A percentile compares a stretch with the other conserved stretches of the same genome.
Conservation (phyloP, 2,329 filamentous ascomycete genomes). For the Akanthomyces dipterigenus region DNA sequence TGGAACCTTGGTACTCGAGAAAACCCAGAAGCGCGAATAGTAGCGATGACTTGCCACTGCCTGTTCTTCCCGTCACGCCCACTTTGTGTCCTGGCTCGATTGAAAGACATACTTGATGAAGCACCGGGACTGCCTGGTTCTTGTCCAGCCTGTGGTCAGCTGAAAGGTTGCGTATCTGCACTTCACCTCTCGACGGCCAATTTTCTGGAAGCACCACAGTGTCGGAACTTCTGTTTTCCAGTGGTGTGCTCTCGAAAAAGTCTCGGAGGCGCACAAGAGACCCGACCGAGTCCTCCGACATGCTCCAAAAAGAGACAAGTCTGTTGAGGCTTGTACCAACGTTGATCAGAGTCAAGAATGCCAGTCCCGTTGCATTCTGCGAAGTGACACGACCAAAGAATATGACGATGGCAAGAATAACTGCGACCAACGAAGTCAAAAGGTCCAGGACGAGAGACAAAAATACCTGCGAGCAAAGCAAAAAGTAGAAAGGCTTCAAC, state of each 20-base stretch:
- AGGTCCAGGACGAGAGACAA: not conserved
- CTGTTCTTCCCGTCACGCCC: not conserved
- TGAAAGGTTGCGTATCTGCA: not conserved
- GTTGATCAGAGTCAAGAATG: not conserved
- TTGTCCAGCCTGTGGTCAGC: not conserved
- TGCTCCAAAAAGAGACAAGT: not conserved
- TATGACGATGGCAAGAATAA: not conserved
- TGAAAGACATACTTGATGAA: not conserved
- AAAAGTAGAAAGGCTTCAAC: not conserved
- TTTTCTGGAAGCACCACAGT: not conserved
- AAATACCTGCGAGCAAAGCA: not conserved
- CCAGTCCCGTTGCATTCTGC: not conserved
- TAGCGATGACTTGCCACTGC: slow-evolving; percentile 3
- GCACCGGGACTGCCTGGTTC: not conserved
- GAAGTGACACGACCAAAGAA: not conserved
- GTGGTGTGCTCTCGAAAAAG: not conserved
- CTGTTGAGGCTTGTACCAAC: not conserved
- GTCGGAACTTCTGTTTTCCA: not conserved
- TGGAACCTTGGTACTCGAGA: not conserved
- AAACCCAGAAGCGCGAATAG: not conserved
- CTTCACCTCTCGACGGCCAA: not conserved
- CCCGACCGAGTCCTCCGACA: not conserved
- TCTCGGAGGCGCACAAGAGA: not conserved
- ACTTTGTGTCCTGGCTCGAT: not conserved
- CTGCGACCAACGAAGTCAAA: not conserved